These are phyloP conservation scores for Lindgomyces ingoldianus DNA, from an alignment of 495 filamentous ascomycete genomes.

Conservation along the genomic window DNA sequence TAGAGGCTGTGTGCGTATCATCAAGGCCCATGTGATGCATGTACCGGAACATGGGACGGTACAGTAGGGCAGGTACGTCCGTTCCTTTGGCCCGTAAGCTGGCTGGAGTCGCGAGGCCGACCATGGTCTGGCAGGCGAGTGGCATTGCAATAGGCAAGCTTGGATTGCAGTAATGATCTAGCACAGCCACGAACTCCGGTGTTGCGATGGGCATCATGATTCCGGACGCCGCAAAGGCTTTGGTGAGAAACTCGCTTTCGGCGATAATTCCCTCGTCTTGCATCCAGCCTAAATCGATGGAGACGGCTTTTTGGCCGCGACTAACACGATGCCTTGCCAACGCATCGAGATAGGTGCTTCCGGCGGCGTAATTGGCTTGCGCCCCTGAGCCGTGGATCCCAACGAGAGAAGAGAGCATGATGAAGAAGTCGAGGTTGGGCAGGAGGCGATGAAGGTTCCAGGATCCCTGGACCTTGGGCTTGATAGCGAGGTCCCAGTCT, in stretches of 20 bases:
- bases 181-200: neutral
- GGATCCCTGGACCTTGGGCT: constrained; percentile 10
- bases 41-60: no score
- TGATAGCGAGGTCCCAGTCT: constrained; percentile 2
- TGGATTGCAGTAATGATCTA: constrained; percentile 2
- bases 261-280: neutral
- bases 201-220: neutral
- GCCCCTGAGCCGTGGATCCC: constrained; percentile 6
- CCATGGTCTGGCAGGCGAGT: no score
- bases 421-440: constrained; percentile 22
- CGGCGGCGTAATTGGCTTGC: constrained; percentile 27
- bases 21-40: no score
- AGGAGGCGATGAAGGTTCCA: constrained; percentile 21
- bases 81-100: no score
- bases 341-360: constrained; percentile 19
- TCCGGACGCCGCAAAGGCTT: neutral
- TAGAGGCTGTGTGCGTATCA: no score
- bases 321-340: constrained; percentile 8
- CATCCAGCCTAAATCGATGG: constrained; percentile 1
- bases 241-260: no score
- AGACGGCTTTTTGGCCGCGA: neutral
- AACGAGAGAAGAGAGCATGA: constrained; percentile 17
- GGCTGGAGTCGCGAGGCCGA: no score
- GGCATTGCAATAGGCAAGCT: no score
- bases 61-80: no score